Percentiles rank a stretch among this genome's conserved stretches.
phyloP scores from a whole-genome alignment of 768 basidiomycete genomes.

The Melanogaster broomeanus region DNA sequence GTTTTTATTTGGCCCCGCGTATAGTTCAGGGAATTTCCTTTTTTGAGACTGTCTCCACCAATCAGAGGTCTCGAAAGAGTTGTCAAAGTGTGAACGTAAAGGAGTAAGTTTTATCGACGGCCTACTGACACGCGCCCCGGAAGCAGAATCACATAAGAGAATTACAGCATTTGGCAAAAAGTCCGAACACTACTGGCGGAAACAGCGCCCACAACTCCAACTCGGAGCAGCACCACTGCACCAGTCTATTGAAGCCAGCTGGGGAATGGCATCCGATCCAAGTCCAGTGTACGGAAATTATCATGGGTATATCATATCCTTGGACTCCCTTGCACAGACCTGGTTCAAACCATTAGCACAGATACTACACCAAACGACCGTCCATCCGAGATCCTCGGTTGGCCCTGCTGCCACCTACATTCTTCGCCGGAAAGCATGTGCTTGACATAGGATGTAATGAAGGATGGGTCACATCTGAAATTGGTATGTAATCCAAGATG shows the following conservation, averaged over 20 bases:
- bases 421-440: slow-evolving; percentile 59
- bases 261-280: slow-evolving; percentile 9
- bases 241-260: too few species aligned
- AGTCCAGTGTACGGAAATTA: slow-evolving; percentile 71
- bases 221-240: not conserved
- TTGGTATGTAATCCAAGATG: slow-evolving; percentile 51
- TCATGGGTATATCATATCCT: slow-evolving; percentile 49
- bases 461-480: slow-evolving; percentile 82
- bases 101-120: too few species aligned
- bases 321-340: not conserved
- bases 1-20: too few species aligned
- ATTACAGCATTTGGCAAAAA: too few species aligned
- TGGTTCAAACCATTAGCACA: slow-evolving; percentile 21
- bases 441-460: slow-evolving; percentile 89
- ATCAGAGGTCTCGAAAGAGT: too few species aligned
- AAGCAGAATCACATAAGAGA: too few species aligned
- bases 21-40: too few species aligned
- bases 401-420: slow-evolving; percentile 50
- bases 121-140: too few species aligned
- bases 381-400: slow-evolving; percentile 64
- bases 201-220: too few species aligned
- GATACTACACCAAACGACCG: slow-evolving; percentile 80
- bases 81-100: too few species aligned
- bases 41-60: too few species aligned
- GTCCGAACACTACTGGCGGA: too few species aligned